Evolutionary conservation across 495 filamentous ascomycete genomes (phyloP), one percentile per base, ranked within the genome.

Genomic region (Penicillium cinerascens): DNA sequence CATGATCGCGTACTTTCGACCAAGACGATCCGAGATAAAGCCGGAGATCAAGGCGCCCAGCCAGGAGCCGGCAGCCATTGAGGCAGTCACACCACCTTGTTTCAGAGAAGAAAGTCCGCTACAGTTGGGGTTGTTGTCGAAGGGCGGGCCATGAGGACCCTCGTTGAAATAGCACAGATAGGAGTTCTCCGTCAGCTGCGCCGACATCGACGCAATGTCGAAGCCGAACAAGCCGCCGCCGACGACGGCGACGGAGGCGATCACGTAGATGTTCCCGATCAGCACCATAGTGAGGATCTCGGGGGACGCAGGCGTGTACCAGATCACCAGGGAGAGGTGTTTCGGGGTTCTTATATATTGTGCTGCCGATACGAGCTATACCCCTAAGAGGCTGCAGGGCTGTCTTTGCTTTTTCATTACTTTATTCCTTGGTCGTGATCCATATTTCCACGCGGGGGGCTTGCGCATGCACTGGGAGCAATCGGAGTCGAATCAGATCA

Each of bases 211-310:
- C 51, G 80, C 80, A 65, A 91, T 89, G 73, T 90, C 88, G 59
- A 91, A 91, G 49, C 88, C 88, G 56, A 95, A 92, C 16, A 92
- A 79, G 42, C 80, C 85, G 66, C 89, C 89, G 53, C 89, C 89
- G 48, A 88, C 77, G 59, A 92, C 85, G 62, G 87, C 79, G 68
- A 87, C 81, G 67, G 84, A 83, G 57, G 87, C 79, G 65, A 91
- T 91, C 38, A 84, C 65, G 59, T 89, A 90, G 52, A 89, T 78
- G 61, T 89, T 89, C 2, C 55, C 55, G 23, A 58, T 45, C 6
- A 37, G 25, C 18, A 37, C 9, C 49, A 44, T 56, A 37, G 23
- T 56, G 43, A 16, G 38, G 35, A 25, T 6, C 6, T 23, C 22
- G 22, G 22, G 22, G 22, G 22, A 23, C 22, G 22, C 22, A 23